phyloP scores from a whole-genome alignment of 202 grass and related monocot species.

The Cymbopogon flexuosus region DNA sequence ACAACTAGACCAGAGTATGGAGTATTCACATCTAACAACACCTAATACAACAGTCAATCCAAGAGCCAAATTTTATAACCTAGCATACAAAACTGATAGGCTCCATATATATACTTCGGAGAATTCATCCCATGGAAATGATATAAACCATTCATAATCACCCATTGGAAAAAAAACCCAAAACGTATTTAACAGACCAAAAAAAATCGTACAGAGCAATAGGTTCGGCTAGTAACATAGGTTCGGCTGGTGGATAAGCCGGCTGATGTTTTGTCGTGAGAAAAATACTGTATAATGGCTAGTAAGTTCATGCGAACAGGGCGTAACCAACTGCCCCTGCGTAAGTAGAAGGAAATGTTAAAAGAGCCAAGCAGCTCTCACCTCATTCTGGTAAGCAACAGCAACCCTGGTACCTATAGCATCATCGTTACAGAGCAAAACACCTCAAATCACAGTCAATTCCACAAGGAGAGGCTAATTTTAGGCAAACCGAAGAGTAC shows the following conservation, averaged over 20 bases:
- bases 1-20: neutral
- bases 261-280: too few species aligned
- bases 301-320: too few species aligned
- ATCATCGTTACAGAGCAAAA: conserved; percentile 21
- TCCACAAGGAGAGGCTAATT: neutral
- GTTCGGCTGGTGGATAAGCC: too few species aligned
- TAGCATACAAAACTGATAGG: neutral
- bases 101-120: neutral
- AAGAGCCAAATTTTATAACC: neutral
- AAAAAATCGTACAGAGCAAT: neutral
- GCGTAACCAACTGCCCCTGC: neutral
- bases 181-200: neutral
- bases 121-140: neutral
- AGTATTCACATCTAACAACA: conserved; percentile 5
- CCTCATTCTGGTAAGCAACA: conserved; percentile 89
- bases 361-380: conserved; percentile 24
- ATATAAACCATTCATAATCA: neutral
- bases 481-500: neutral
- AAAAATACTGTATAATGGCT: too few species aligned
- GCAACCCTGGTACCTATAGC: conserved; percentile 74
- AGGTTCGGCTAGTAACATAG: neutral
- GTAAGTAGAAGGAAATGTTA: neutral
- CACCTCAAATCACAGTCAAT: conserved; percentile 7
- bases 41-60: neutral
- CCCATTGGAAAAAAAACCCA: neutral